A percentile compares a stretch with the other conserved stretches of the same genome.
Evolutionary conservation across 805 yeast species (phyloP).

Genomic region (Crinitomyces ghanaensis): DNA sequence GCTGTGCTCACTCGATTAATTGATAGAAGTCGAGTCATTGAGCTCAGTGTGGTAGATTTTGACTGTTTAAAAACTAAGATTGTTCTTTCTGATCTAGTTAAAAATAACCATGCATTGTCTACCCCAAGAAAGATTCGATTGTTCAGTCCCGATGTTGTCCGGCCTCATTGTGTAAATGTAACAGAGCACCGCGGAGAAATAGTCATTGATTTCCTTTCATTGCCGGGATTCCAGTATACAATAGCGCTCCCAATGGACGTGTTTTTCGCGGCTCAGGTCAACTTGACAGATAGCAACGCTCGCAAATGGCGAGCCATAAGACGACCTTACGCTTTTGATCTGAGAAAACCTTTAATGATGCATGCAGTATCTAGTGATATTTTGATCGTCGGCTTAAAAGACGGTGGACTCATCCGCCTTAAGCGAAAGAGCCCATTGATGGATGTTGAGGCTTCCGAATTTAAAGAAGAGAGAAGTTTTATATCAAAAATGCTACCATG

Average conservation of each 20-base stretch:
- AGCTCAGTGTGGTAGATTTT: slow-evolving; percentile 14
- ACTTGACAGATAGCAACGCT: slow-evolving; percentile 17
- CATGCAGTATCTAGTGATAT: slow-evolving; percentile 35
- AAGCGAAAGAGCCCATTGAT: slow-evolving; percentile 21
- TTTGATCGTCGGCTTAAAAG: slow-evolving; percentile 50
- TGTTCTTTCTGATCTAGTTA: too few species aligned
- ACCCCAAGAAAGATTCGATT: slow-evolving; percentile 28
- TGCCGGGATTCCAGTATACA: slow-evolving; percentile 41
- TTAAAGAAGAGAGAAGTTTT: too few species aligned
- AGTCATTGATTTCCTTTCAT: slow-evolving; percentile 43
- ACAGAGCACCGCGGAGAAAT: slow-evolving; percentile 26
- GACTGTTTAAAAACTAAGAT: too few species aligned
- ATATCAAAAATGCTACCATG: slow-evolving; percentile 28
- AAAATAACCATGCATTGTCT: background rate
- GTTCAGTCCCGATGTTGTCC: slow-evolving; percentile 29
- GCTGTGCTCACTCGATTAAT: slow-evolving; percentile 12
- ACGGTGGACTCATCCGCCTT: slow-evolving; percentile 55
- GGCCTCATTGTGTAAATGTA: slow-evolving; percentile 29
- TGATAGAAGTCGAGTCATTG: slow-evolving; percentile 8
- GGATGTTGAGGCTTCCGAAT: too few species aligned
- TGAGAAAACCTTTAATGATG: slow-evolving; percentile 45
- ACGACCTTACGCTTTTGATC: slow-evolving; percentile 53
- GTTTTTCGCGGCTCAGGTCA: slow-evolving; percentile 25
- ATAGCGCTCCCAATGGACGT: slow-evolving; percentile 33
- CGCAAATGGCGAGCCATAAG: slow-evolving; percentile 52